Percentiles rank a stretch among this genome's conserved stretches.
Evolutionary conservation across 1,284 basidiomycete species (phyloP).

Genomic region (Rhodotorula sp.): DNA sequence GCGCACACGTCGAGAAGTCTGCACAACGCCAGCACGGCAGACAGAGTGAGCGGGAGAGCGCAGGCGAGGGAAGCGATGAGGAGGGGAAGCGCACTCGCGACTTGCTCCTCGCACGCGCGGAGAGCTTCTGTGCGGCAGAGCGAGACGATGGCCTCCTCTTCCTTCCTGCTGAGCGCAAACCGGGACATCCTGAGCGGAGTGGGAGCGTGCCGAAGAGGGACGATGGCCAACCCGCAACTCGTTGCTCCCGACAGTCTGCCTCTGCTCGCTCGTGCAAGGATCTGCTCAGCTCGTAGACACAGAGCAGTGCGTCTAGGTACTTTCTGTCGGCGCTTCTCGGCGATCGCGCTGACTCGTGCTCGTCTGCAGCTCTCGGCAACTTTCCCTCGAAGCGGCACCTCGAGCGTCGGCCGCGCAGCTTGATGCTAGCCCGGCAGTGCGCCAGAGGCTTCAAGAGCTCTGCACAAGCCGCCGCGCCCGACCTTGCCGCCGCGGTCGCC

Average conservation of each 20-base stretch:
- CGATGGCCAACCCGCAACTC: background rate
- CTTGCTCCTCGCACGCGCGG: slow-evolving; percentile 37
- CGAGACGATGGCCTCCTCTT: slow-evolving; percentile 43
- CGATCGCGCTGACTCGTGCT: background rate
- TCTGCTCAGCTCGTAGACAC: too few species aligned
- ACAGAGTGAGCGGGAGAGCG: background rate
- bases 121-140: slow-evolving; percentile 41
- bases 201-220: background rate
- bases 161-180: slow-evolving; percentile 38
- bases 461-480: background rate
- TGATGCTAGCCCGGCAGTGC: slow-evolving; percentile 23
- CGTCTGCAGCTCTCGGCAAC: background rate
- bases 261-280: too few species aligned
- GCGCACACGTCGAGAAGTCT: slow-evolving; percentile 44
- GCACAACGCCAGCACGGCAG: background rate
- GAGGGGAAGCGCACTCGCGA: slow-evolving; percentile 30
- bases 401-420: too few species aligned
- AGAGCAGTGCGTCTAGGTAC: too few species aligned
- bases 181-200: slow-evolving; percentile 15
- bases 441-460: background rate
- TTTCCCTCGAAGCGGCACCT: background rate
- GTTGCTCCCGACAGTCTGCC: background rate
- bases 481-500: slow-evolving; percentile 15
- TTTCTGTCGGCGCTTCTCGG: background rate
- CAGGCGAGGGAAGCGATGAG: background rate